A percentile compares a stretch with the other conserved stretches of the same genome.
phyloP scores from a whole-genome alignment of 2,329 filamentous ascomycete genomes.

The Fusarium globosum region DNA sequence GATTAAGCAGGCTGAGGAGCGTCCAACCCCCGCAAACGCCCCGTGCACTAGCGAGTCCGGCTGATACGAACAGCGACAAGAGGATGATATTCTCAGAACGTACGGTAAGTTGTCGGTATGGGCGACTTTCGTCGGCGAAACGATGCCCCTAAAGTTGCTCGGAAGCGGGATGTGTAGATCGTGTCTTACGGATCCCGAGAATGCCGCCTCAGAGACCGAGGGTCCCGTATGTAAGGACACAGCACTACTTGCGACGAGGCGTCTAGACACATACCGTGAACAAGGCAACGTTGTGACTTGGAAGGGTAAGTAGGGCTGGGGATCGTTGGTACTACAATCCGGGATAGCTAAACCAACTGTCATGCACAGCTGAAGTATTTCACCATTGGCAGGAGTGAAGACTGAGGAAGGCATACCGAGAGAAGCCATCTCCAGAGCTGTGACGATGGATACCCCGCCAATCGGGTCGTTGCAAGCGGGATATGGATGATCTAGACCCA shows the following conservation, averaged over 20 bases:
- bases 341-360: too few relatives aligned
- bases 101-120: too few relatives aligned
- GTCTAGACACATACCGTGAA: too few relatives aligned
- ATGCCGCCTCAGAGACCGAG: neutral
- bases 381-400: neutral
- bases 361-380: fast-evolving
- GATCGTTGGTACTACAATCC: fast-evolving
- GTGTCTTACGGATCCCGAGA: neutral
- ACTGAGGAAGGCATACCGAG: neutral
- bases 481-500: neutral
- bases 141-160: neutral
- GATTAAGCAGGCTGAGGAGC: neutral
- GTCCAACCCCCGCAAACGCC: neutral
- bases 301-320: neutral
- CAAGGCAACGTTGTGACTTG: neutral
- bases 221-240: neutral
- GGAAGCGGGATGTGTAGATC: neutral
- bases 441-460: neutral
- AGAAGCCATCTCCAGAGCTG: neutral
- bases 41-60: neutral
- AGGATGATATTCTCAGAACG: neutral
- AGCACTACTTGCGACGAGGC: neutral
- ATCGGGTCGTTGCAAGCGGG: neutral
- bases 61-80: neutral
- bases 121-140: neutral